phyloP scores from a whole-genome alignment of 73 alveolate species.

The Blepharisma japonicum region DNA sequence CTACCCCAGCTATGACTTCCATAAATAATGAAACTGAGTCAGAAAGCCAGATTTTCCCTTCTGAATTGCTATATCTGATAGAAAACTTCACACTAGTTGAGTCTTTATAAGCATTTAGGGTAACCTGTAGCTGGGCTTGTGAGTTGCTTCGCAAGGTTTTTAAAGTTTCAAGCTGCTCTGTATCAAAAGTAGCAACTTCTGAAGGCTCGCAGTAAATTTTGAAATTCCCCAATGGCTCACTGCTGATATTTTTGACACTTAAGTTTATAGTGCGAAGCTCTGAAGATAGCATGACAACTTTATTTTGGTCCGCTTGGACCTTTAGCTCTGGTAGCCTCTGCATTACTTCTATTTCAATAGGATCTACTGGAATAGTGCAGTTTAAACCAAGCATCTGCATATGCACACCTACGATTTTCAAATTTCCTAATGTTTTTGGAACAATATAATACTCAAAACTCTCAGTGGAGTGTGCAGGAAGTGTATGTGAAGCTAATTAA shows the following conservation, averaged over 20 bases:
- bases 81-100: neutral
- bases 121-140: neutral
- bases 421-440: neutral
- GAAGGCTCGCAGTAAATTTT: constrained; percentile 7
- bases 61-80: neutral
- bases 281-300: constrained; percentile 27
- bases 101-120: neutral
- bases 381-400: neutral
- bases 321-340: constrained; percentile 16
- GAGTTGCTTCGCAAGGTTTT: neutral
- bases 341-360: constrained; percentile 8
- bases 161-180: neutral
- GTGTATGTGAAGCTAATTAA: constrained; percentile 7
- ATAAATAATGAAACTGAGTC: neutral
- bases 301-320: neutral
- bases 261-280: neutral
- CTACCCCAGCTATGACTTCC: constrained; percentile 7
- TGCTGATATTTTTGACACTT: constrained; percentile 6
- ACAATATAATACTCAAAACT: neutral
- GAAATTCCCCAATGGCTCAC: constrained; percentile 1
- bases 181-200: constrained; percentile 18
- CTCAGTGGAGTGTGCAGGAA: neutral
- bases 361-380: neutral
- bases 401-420: neutral
- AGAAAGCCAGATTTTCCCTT: neutral